Evolutionary conservation across 139 green algal species (phyloP), one percentile per base, ranked within the genome.

Genomic region (Nannochloris sp.): DNA sequence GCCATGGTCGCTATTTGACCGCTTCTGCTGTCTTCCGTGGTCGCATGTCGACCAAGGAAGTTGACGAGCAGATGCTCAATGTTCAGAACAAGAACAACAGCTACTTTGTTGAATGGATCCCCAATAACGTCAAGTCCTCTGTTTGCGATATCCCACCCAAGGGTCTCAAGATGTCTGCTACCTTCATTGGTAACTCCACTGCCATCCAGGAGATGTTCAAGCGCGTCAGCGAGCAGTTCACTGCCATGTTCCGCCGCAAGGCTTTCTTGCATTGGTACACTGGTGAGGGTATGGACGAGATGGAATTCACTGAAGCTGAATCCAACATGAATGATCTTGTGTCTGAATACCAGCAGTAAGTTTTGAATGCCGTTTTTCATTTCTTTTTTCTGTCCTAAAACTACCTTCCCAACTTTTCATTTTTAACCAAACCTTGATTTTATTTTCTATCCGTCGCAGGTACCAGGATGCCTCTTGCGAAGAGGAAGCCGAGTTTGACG

Each of bases 241-340:
- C 94, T 32, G 92, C 92, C 68, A 99, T 99, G 93, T 99, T 98
- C 91, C 75, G 93, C 38, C 84, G 93, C 66, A 99, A 99, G 82
- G 93, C 93, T 34, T 98, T 98, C 92, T 81, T 98, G n/a, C 94
- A 98, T 82, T 98, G 93, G 92, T 97, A 98, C 88, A 98, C 93
- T 19, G 93, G 77, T 25, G 93, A 99, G 87, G 93, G 92, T 73
- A 98, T 98, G 93, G 93, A 98, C 73, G 93, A 98, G 87, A 98
- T 98, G 93, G 93, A 98, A 80, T 98, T 98, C 83, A 98, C 93
- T 27, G 93, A 98, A 80, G 93, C 93, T 24, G 88, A 97, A 80
- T 91, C 80, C 74, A 98, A 98, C 88, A 97, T 97, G 93, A 97
- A 97, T 72, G 87, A 93, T 77, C 74, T 93, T 31, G 92, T 98